Conservation (phyloP, 2,329 filamentous ascomycete species). For the Penicillium concentricum region DNA sequence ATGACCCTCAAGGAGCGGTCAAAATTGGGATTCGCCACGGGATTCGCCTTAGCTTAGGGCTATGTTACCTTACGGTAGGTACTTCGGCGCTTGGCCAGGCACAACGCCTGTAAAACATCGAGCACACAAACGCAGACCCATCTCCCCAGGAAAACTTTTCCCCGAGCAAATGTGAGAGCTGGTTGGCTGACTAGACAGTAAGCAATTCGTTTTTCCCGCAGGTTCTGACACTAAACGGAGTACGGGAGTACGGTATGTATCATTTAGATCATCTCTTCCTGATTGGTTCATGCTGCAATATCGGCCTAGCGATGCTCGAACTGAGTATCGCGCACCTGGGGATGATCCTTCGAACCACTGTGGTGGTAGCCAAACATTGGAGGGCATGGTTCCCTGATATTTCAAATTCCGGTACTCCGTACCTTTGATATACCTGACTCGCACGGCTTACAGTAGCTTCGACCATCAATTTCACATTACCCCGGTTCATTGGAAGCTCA, state of each 20-base stretch:
- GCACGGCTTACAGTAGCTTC: not conserved
- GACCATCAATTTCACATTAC: not conserved
- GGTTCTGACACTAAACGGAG: not conserved
- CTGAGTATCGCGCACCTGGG: not conserved
- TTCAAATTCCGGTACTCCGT: not conserved
- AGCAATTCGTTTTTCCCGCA: not conserved
- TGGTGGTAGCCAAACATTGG: not conserved
- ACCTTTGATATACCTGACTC: not conserved
- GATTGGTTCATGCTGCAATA: conserved; percentile 5
- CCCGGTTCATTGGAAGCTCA: not conserved
- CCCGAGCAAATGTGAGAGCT: not conserved
- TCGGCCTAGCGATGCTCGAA: conserved; percentile 14
- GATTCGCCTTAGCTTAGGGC: not conserved
- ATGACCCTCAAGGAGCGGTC: not conserved
- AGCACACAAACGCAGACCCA: not conserved
- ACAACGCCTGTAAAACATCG: not conserved
- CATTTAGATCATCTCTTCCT: not conserved
- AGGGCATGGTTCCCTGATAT: not conserved
- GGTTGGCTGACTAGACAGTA: not conserved
- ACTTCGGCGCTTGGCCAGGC: not conserved
- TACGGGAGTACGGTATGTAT: not conserved
- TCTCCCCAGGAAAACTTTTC: not conserved
- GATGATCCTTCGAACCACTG: not conserved
- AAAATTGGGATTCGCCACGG: not conserved
- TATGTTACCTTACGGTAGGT: not conserved